Evolutionary conservation across 768 basidiomycete genomes (phyloP).

Genomic region (Pleurotus ostreatus): DNA sequence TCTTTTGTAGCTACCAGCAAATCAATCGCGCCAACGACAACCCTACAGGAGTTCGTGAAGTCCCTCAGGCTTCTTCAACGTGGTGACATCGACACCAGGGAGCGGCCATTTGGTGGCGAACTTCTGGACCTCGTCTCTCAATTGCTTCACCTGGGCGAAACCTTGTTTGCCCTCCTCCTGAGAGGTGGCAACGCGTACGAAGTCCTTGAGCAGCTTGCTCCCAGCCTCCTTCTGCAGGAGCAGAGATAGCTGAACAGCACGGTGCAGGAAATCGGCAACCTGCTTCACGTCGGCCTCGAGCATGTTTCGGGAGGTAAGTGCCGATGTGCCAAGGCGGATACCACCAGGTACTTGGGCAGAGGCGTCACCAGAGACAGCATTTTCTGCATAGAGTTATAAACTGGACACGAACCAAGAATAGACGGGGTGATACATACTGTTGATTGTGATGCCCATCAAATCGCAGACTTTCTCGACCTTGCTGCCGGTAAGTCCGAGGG

Average conservation of each 20-base stretch:
- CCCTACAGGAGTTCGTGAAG: conserved; percentile 22
- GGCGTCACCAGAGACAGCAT: conserved; percentile 94
- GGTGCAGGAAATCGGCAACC: conserved; percentile 91
- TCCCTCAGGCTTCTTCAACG: conserved; percentile 58
- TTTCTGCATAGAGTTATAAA: conserved; percentile 48
- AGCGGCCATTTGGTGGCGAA: conserved; percentile 91
- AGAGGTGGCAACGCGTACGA: conserved; percentile 74
- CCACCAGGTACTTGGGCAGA: conserved; percentile 96
- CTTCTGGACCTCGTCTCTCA: conserved; percentile 72
- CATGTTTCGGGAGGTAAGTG: conserved; percentile 95
- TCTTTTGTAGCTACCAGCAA: conserved; percentile 26
- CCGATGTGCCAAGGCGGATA: conserved; percentile 93
- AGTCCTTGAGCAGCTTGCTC: conserved; percentile 93
- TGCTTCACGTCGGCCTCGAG: conserved; percentile 78
- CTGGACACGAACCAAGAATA: neutral
- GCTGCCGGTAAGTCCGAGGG: conserved; percentile 92
- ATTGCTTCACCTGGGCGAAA: conserved; percentile 61
- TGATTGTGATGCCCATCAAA: conserved; percentile 93
- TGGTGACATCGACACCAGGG: conserved; percentile 69
- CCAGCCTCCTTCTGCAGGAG: conserved; percentile 93
- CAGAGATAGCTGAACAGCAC: conserved; percentile 87
- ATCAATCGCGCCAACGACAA: conserved; percentile 9
- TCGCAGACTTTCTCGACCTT: conserved; percentile 99
- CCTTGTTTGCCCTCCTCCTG: conserved; percentile 71
- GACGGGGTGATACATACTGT: conserved; percentile 55